Conservation (phyloP, 1,284 basidiomycete species). For the Coniferiporia weirii region DNA sequence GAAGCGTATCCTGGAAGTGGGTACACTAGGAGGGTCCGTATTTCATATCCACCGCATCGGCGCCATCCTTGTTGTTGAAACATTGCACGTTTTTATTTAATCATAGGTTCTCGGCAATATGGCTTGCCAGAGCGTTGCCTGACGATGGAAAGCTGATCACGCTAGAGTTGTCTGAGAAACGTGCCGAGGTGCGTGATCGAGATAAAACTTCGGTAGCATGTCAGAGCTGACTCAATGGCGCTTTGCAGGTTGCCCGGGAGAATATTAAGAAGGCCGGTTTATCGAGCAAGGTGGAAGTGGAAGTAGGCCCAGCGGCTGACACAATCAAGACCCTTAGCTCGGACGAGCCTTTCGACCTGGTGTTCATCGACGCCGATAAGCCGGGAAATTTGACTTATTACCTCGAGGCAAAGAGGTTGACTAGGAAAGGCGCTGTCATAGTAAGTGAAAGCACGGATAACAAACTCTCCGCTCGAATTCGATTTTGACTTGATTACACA, state of each 20-base stretch:
- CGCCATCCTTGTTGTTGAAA: too few species aligned
- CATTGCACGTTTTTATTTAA: background rate
- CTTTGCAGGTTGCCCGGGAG: slow-evolving; percentile 24
- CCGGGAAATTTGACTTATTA: slow-evolving; percentile 25
- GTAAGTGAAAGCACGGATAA: slow-evolving; percentile 15
- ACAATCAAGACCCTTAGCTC: slow-evolving; percentile 23
- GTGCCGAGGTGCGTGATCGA: slow-evolving; percentile 38
- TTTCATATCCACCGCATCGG: background rate
- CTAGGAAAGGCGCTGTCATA: slow-evolving; percentile 24
- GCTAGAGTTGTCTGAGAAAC: slow-evolving; percentile 43
- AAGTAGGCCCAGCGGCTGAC: slow-evolving; percentile 26
- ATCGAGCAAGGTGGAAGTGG: slow-evolving; percentile 23
- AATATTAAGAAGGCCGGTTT: slow-evolving; percentile 26
- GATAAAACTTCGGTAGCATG: background rate
- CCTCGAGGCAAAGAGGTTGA: slow-evolving; percentile 25
- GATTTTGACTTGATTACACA: background rate
- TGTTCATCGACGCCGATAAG: slow-evolving; percentile 31
- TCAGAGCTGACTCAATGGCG: background rate
- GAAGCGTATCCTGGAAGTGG: slow-evolving; percentile 53
- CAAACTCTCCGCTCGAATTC: background rate
- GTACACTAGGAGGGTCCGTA: slow-evolving; percentile 55
- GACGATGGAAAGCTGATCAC: slow-evolving; percentile 46
- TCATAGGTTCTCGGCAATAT: slow-evolving; percentile 53
- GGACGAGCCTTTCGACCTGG: slow-evolving; percentile 27
- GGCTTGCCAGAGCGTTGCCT: slow-evolving; percentile 53